Evolutionary conservation across 148 eudicot genomes (phyloP), one percentile per base, ranked within the genome.

Genomic region (Dysphania ambrosioides): DNA sequence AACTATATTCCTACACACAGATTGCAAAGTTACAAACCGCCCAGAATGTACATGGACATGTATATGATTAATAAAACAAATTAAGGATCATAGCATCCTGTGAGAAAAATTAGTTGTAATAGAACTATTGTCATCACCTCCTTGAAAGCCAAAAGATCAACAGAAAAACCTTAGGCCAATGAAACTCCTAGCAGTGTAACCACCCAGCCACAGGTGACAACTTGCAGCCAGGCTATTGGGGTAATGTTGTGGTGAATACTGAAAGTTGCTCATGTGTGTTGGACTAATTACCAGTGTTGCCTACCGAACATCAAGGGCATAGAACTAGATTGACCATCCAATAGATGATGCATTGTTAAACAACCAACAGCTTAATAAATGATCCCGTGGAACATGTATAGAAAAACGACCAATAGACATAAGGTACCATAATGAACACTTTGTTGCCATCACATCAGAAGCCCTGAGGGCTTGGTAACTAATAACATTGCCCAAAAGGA

Each of bases 1-100:
- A 61, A 88, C 98, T 79, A 91, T 97, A 82, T 94, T 91, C 85
- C 97, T 94, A 82, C 78, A 86, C 49, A 41, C 53, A 53, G 10
- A 19, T 21, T 53, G 8, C 40, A 74, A n/a, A n/a, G n/a, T n/a
- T n/a, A n/a, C n/a, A n/a, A n/a, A n/a, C n/a, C n/a, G n/a, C n/a
- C n/a, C n/a, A n/a, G n/a, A n/a, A n/a, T n/a, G n/a, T n/a, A n/a
- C n/a, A n/a, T n/a, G n/a, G 41, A 51, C 32, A 64, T 31, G 31
- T 30, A 51, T 9, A 15, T 36, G 0, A 66, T 3, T 21, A 0
- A 58, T 41, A 44, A 76, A 13, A 55, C 2, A 11, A 8, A 57
- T 7, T 31, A 7, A 27, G 34, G 27, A 62, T 5, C 38, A 47
- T 2, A 41, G 32, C n/a, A 49, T 29, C 55, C 8, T 34, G 18